phyloP scores from a whole-genome alignment of 1,284 basidiomycete genomes.

The Somion occarium region DNA sequence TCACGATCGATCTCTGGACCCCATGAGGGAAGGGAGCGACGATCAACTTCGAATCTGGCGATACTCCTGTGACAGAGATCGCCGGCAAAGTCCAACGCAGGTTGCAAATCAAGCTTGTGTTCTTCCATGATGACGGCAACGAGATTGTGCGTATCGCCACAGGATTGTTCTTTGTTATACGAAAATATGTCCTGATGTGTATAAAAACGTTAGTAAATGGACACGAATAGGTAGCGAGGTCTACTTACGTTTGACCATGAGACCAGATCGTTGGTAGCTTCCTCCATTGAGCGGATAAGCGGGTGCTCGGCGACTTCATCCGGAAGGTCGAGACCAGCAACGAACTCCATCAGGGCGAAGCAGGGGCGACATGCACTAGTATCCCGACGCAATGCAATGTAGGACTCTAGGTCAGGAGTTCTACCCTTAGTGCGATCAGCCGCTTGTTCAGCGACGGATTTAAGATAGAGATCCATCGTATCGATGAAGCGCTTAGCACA shows the following conservation, averaged over 20 bases:
- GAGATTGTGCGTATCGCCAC: constrained; percentile 35
- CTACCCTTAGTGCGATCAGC: constrained; percentile 25
- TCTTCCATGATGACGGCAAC: constrained; percentile 28
- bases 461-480: constrained; percentile 32
- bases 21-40: constrained; percentile 27
- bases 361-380: constrained; percentile 34
- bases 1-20: constrained; percentile 26
- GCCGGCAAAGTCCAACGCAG: constrained; percentile 32
- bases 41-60: constrained; percentile 27
- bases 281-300: constrained; percentile 29
- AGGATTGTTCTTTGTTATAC: constrained; percentile 34
- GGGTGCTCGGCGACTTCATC: constrained; percentile 34
- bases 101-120: constrained; percentile 28
- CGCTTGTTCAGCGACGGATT: constrained; percentile 33
- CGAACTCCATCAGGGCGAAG: constrained; percentile 38
- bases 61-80: constrained; percentile 29
- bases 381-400: constrained; percentile 30
- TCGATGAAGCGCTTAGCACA: constrained; percentile 33
- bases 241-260: constrained; percentile 37
- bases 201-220: not conserved
- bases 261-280: constrained; percentile 37
- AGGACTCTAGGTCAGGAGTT: constrained; percentile 35
- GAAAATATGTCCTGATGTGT: constrained; percentile 34
- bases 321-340: constrained; percentile 34
- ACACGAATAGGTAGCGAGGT: no score